These are phyloP conservation scores for Obelidium mucronatum DNA, from an alignment of 192 early-diverging fungal genomes.

Conservation along the genomic window DNA sequence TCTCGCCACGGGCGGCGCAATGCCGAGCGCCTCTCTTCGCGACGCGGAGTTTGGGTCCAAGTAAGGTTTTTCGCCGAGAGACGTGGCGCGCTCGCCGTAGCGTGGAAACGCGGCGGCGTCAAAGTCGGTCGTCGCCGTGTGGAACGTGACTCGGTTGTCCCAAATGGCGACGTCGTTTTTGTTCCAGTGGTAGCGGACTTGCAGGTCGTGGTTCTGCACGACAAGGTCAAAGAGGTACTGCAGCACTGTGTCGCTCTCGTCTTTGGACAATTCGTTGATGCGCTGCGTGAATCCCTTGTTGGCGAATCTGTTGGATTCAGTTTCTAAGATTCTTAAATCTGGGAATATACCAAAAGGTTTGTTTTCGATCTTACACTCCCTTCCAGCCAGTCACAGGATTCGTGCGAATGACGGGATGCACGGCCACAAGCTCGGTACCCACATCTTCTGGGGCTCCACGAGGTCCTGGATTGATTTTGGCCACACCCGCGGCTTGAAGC, in stretches of 20 bases:
- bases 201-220: too few relatives aligned
- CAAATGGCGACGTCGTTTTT: constrained; percentile 56
- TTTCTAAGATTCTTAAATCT: background rate
- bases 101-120: constrained; percentile 45
- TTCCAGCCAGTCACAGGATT: too few relatives aligned
- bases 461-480: constrained; percentile 15
- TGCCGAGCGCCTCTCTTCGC: constrained; percentile 31
- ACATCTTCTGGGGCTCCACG: too few relatives aligned
- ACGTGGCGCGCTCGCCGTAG: constrained; percentile 48
- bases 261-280: too few relatives aligned
- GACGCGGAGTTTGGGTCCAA: constrained; percentile 35
- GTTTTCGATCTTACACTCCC: too few relatives aligned
- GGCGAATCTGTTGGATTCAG: constrained; percentile 32
- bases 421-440: constrained; percentile 31
- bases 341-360: constrained; percentile 42
- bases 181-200: constrained; percentile 56
- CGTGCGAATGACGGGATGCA: constrained; percentile 59
- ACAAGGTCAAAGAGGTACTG: constrained; percentile 65
- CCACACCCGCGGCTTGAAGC: background rate
- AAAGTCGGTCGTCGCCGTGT: too few relatives aligned
- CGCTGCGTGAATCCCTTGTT: constrained; percentile 68
- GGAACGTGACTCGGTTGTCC: constrained; percentile 51
- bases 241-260: constrained; percentile 65
- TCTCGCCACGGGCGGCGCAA: constrained; percentile 17
- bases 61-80: constrained; percentile 54